These are phyloP conservation scores for Kalmanozyma brasiliensis DNA, from an alignment of 1,284 basidiomycete species.

Conservation along the genomic window DNA sequence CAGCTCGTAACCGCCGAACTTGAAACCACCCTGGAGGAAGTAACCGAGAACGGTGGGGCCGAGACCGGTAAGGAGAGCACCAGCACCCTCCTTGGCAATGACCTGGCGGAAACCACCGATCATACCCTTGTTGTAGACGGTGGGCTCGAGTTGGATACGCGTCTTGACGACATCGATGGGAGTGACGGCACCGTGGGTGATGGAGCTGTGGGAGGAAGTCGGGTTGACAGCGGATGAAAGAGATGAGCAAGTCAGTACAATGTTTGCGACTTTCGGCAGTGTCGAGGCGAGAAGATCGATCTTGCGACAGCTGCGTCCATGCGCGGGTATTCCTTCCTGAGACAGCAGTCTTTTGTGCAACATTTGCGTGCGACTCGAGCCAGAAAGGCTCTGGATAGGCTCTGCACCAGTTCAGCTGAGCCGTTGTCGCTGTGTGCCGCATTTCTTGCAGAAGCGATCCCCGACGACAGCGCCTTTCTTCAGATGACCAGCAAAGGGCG, in stretches of 20 bases:
- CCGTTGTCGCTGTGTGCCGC: too few relatives aligned
- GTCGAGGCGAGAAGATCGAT: not conserved
- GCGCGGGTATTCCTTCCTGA: too few relatives aligned
- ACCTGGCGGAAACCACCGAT: constrained; percentile 67
- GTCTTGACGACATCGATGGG: constrained; percentile 75
- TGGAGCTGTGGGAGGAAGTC: constrained; percentile 74
- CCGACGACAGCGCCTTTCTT: too few relatives aligned
- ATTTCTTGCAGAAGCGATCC: too few relatives aligned
- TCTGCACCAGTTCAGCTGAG: too few relatives aligned
- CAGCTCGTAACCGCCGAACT: constrained; percentile 68
- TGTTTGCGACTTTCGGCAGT: not conserved
- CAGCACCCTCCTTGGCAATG: constrained; percentile 63
- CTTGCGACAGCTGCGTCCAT: not conserved
- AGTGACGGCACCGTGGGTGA: constrained; percentile 80
- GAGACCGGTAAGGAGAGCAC: constrained; percentile 66
- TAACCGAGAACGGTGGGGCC: constrained; percentile 66
- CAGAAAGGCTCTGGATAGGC: too few relatives aligned
- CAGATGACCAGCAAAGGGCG: too few relatives aligned
- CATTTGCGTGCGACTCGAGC: too few relatives aligned
- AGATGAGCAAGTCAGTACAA: not conserved
- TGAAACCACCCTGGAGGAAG: constrained; percentile 68
- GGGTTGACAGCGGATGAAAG: not conserved
- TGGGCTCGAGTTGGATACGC: constrained; percentile 88
- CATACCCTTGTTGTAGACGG: constrained; percentile 72
- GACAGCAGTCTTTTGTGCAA: too few relatives aligned